phyloP scores from a whole-genome alignment of 257 asterid species.

The Penstemon eatonii region DNA sequence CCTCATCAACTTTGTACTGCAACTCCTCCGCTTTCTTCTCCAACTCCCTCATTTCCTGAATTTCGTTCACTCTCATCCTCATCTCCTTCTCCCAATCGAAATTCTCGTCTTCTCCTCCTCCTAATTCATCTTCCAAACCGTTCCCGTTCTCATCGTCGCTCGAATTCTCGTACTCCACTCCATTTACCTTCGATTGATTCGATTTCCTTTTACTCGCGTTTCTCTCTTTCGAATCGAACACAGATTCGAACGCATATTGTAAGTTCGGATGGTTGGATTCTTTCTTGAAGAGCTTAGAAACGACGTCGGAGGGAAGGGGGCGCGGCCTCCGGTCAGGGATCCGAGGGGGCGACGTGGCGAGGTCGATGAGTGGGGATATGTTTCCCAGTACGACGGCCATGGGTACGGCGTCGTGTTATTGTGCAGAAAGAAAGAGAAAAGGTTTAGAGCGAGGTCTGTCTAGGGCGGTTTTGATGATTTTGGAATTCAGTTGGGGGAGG shows the following conservation, averaged over 20 bases:
- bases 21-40: conserved; percentile 90
- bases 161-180: conserved; percentile 70
- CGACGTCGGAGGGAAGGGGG: conserved; percentile 41
- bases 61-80: conserved; percentile 82
- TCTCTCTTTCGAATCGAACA: conserved; percentile 52
- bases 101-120: conserved; percentile 45
- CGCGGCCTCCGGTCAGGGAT: conserved; percentile 36
- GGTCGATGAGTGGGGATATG: conserved; percentile 62
- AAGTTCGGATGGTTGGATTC: conserved; percentile 43
- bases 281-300: conserved; percentile 50
- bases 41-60: conserved; percentile 82
- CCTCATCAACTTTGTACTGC: conserved; percentile 65
- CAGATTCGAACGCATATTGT: conserved; percentile 48
- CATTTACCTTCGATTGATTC: conserved; percentile 59
- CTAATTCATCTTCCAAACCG: conserved; percentile 59
- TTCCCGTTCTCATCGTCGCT: conserved; percentile 86
- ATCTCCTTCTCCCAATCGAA: conserved; percentile 81
- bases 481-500: conserved; percentile 19
- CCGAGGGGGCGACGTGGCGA: conserved; percentile 54
- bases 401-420: conserved; percentile 34
- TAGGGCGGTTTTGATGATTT: conserved; percentile 24
- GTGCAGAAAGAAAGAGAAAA: neutral
- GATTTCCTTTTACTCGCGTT: conserved; percentile 41
- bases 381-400: conserved; percentile 74
- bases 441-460: neutral